A percentile compares a stretch with the other conserved stretches of the same genome.
phyloP scores from a whole-genome alignment of 1,139 yeast species.

The Tardiomyces digboiensis region DNA sequence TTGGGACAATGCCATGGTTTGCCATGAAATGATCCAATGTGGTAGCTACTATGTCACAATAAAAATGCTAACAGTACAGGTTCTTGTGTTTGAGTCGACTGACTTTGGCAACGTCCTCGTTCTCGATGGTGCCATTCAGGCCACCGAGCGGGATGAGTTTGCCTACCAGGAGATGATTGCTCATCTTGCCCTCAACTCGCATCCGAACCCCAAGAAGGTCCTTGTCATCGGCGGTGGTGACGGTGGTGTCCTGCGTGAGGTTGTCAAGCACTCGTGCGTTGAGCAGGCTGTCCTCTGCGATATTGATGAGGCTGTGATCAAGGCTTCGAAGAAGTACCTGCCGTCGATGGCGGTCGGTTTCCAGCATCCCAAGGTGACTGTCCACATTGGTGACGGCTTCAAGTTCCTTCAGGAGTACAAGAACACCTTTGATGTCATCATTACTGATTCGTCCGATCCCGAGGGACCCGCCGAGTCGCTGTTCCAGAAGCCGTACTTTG shows the following conservation, averaged over 20 bases:
- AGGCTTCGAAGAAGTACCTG: slow-evolving; percentile 61
- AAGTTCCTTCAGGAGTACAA: slow-evolving; percentile 51
- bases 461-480: slow-evolving; percentile 97
- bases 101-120: slow-evolving; percentile 80
- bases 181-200: slow-evolving; percentile 70
- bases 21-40: too few relatives aligned
- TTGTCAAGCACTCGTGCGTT: slow-evolving; percentile 63
- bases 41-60: too few relatives aligned
- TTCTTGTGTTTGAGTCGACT: slow-evolving; percentile 63
- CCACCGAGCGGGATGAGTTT: slow-evolving; percentile 84
- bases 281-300: slow-evolving; percentile 76
- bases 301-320: slow-evolving; percentile 81
- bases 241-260: slow-evolving; percentile 85
- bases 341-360: slow-evolving; percentile 75
- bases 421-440: slow-evolving; percentile 69
- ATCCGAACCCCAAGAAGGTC: slow-evolving; percentile 62
- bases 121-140: slow-evolving; percentile 79
- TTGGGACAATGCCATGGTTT: too few relatives aligned
- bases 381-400: slow-evolving; percentile 84
- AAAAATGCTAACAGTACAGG: neutral
- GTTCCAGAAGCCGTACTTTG: slow-evolving; percentile 77
- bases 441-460: slow-evolving; percentile 95
- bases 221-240: slow-evolving; percentile 93
- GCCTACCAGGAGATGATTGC: slow-evolving; percentile 85
- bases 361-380: slow-evolving; percentile 60